Conservation (phyloP, 2,329 filamentous ascomycete species). For the Nakataea oryzae region DNA sequence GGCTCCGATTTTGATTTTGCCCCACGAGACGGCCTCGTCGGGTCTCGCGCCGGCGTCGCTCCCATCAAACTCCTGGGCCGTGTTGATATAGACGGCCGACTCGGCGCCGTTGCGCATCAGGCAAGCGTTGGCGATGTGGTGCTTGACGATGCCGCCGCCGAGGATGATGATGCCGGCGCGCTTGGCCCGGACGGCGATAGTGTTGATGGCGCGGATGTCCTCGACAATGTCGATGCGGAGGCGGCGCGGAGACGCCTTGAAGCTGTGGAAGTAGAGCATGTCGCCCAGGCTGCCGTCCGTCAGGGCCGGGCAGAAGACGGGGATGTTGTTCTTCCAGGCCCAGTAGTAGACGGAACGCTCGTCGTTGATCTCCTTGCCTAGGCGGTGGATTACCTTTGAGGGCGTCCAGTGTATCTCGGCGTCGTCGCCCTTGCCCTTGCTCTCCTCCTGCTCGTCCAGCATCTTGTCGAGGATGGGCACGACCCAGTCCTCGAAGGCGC, state of each 20-base stretch:
- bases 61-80: conserved; percentile 92
- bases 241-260: conserved; percentile 72
- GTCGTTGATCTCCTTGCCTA: conserved; percentile 91
- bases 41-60: conserved; percentile 91
- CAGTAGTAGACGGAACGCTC: conserved; percentile 91
- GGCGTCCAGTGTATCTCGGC: conserved; percentile 80
- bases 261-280: conserved; percentile 98
- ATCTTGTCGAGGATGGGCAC: conserved; percentile 90
- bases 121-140: conserved; percentile 96
- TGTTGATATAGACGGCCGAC: conserved; percentile 96
- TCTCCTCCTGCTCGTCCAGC: conserved; percentile 85
- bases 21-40: conserved; percentile 96
- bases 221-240: conserved; percentile 85
- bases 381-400: conserved; percentile 77
- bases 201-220: conserved; percentile 89
- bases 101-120: conserved; percentile 97
- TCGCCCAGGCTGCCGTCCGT: conserved; percentile 93
- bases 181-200: conserved; percentile 77
- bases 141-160: conserved; percentile 91
- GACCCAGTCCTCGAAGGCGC: conserved; percentile 95
- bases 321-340: conserved; percentile 95
- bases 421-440: conserved; percentile 46
- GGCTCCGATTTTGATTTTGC: conserved; percentile 86
- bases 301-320: conserved; percentile 90
- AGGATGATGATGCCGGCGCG: conserved; percentile 91